Base-by-base conservation (phyloP, 305 asterid genomes). In the Rubia tinctorum region DNA sequence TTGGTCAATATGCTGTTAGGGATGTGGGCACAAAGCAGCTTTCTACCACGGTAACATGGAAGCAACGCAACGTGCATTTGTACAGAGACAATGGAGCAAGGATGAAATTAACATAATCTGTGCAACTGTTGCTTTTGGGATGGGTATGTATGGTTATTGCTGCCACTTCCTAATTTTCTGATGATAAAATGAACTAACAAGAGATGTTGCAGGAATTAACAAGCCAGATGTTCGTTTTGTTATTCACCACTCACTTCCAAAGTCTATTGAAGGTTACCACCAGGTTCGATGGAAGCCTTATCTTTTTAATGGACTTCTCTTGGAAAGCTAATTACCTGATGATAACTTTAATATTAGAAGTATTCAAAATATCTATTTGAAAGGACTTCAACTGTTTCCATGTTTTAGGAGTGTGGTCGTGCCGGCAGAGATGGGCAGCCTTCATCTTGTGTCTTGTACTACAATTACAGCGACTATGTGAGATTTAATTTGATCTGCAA, bases 221-320 rank as follows among this genome's bases (percentile, higher is more conserved):
- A 95, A 95, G 88, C 99, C 99, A 23, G 97, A 95, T 84, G 99
- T 95, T 80, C 97, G 99, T 75, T 95, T 90, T 86, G 99, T 95
- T 83, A 90, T 95, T 83, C 99, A 92, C 78, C 99, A 95, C 85
- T 95, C 99, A 67, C 92, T 95, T 86, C 99, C 99, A 63, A 95
- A 95, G 79, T 95, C 99, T 69, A 91, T 95, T 78, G 99, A 95
- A 85, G 98, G 98, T 71, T 95, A 95, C 85, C 98, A 92, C 82
- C 99, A 95, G 93, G 99, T 95, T 74, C 53, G 77, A 62, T 43
- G 69, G 60, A 51, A 71, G 34, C 34, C 69, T 71, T 72, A 49
- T 71, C 53, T 71, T 83, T 72, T 22, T 66, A 59, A 40, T 69
- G 76, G 78, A 47, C 58, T 51, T 53, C 47, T 61, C 71, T 60